Base-by-base conservation (phyloP, 1,284 basidiomycete species). In the Ustilago loliicola region DNA sequence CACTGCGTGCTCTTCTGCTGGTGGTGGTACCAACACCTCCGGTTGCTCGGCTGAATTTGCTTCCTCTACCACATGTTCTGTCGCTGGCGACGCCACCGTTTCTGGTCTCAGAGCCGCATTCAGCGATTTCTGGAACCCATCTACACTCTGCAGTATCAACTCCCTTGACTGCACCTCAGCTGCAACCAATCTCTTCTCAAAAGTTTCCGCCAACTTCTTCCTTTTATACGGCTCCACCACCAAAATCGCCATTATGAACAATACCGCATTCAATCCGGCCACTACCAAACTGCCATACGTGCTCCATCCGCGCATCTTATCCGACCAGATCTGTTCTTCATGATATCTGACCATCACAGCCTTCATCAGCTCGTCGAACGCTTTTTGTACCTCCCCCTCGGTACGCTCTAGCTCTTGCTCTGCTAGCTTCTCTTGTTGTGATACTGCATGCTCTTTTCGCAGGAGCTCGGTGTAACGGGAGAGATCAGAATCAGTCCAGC, bases 171-270 rank as follows among this genome's bases (percentile, higher is more conserved):
- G 63, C 23, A 77, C 72, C 42, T 86, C 85, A n/a, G 81, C 81
- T 6, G 66, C 36, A 1, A 82, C 53, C 9, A 85, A 45, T 7
- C 82, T 70, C 30, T 51, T 52, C 57, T 86, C 85, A 13, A 86
- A 82, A n/a, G 82, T 84, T 42, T 81, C 69, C 5, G 84, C 85
- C 7, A 86, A 65, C 61, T 70, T 82, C n/a, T 77, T 80, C 29
- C 85, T 66, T 69, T 86, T 86, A 60, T 80, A 85, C n/a, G 85
- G 85, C 65, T 86, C 85, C 2, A 86, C 84, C 2, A 86, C 23
- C 36, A 86, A 38, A 32, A 86, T 80, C 6, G 85, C 85, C 1
- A 83, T 34, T 17, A 82, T 72, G 50, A 86, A 86, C 58, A 86
- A 32, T 11, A 84, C 25, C 9, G 85, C 81, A 59, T 86, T 86